phyloP scores from a whole-genome alignment of 768 basidiomycete genomes.

The Tulasnella sp. region DNA sequence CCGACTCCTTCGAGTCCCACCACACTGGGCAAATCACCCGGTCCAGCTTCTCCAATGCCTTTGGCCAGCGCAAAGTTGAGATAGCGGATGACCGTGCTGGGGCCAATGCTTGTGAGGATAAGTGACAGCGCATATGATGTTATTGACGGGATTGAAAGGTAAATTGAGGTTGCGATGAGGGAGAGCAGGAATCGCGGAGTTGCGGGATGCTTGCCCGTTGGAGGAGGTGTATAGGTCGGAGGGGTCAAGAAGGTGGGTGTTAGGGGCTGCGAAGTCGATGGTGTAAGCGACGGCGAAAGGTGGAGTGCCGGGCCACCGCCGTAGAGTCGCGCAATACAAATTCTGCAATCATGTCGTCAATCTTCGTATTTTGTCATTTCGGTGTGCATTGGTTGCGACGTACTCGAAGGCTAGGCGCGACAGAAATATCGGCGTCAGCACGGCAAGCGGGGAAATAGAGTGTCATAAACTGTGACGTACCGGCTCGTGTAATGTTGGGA shows the following conservation, averaged over 20 bases:
- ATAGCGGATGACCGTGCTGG: slow-evolving; percentile 63
- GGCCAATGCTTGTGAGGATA: slow-evolving; percentile 65
- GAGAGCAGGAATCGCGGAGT: slow-evolving; percentile 75
- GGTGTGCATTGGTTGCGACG: slow-evolving; percentile 26
- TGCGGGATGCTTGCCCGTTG: slow-evolving; percentile 55
- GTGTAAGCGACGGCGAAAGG: slow-evolving; percentile 51
- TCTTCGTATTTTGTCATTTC: not conserved
- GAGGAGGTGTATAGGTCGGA: slow-evolving; percentile 22
- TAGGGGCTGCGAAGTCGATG: slow-evolving; percentile 56
- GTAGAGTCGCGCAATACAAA: slow-evolving; percentile 79
- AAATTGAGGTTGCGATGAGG: slow-evolving; percentile 75
- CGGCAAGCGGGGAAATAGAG: slow-evolving; percentile 9
- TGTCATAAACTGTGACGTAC: slow-evolving; percentile 31
- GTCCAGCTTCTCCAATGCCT: slow-evolving; percentile 34
- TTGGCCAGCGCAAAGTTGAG: slow-evolving; percentile 73
- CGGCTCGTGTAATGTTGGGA: slow-evolving; percentile 76
- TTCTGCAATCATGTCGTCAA: slow-evolving; percentile 31
- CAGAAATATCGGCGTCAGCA: not conserved
- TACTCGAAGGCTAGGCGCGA: slow-evolving; percentile 85
- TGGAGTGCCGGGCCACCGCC: slow-evolving; percentile 71
- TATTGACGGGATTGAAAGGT: slow-evolving; percentile 68
- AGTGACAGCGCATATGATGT: slow-evolving; percentile 62
- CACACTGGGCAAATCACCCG: slow-evolving; percentile 30
- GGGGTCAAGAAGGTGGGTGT: slow-evolving; percentile 46
- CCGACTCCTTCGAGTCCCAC: slow-evolving; percentile 55